These are phyloP conservation scores for Simplicillium sp. DNA, from an alignment of 2,329 filamentous ascomycete species.

Conservation along the genomic window DNA sequence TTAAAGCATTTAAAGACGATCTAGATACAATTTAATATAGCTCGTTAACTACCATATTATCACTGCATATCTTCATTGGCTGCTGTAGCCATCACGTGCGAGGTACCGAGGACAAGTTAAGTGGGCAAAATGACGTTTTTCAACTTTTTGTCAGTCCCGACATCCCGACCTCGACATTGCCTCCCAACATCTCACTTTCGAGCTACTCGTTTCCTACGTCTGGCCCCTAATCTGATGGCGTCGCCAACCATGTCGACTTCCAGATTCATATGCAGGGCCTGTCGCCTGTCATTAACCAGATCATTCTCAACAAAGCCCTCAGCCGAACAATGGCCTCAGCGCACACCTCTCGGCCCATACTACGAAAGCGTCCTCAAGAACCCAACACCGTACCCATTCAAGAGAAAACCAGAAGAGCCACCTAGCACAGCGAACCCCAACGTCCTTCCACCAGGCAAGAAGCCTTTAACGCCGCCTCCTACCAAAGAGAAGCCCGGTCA, in stretches of 20 bases:
- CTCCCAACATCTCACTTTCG: constrained; percentile 7
- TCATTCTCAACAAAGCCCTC: constrained; percentile 5
- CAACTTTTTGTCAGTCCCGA: too few relatives aligned
- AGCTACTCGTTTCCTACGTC: too few relatives aligned
- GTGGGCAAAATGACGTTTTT: too few relatives aligned
- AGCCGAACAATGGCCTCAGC: constrained; percentile 2
- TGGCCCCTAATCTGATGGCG: too few relatives aligned
- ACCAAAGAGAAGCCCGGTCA: neutral
- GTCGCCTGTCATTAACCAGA: constrained; percentile 1
- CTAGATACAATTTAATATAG: too few relatives aligned
- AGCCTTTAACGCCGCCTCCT: neutral
- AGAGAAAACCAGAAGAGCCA: neutral
- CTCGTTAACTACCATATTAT: too few relatives aligned
- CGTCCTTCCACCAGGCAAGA: neutral
- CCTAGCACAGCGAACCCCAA: neutral
- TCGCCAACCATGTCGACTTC: neutral
- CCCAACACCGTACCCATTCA: constrained; percentile 2
- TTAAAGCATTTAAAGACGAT: too few relatives aligned
- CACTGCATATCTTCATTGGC: too few relatives aligned
- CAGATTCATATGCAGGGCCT: too few relatives aligned
- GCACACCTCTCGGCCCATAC: constrained; percentile 5
- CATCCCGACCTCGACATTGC: too few relatives aligned
- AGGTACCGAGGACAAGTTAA: too few relatives aligned
- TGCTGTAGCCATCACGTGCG: too few relatives aligned
- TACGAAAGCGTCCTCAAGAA: constrained; percentile 6